These are phyloP conservation scores for Cucurbita pepo DNA, from an alignment of 306 rosid genomes.

Conservation along the genomic window DNA sequence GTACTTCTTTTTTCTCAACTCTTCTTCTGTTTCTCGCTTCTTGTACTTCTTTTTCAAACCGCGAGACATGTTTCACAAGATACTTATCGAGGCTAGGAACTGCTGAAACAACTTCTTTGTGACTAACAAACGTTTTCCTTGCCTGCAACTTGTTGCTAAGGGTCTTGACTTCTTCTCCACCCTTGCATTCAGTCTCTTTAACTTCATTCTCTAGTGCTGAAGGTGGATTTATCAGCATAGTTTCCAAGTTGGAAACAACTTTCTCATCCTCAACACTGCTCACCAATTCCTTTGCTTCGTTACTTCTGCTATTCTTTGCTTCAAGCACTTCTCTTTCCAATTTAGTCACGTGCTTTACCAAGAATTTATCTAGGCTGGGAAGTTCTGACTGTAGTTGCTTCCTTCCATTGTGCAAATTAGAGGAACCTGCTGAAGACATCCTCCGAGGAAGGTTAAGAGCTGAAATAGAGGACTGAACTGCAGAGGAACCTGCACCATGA, in stretches of 20 bases:
- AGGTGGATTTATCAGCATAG: slow-evolving; percentile 11
- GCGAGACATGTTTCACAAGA: slow-evolving; percentile 65
- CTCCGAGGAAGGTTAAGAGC: slow-evolving; percentile 23
- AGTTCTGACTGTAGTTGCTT: slow-evolving; percentile 41
- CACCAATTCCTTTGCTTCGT: slow-evolving; percentile 18
- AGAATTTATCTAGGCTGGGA: slow-evolving; percentile 78
- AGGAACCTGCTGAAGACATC: slow-evolving; percentile 14
- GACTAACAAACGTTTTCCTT: slow-evolving; percentile 7
- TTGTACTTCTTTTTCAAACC: slow-evolving; percentile 71
- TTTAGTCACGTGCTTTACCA: slow-evolving; percentile 70
- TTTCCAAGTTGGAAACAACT: slow-evolving; percentile 13
- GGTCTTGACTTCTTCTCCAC: neutral
- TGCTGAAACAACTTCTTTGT: slow-evolving; percentile 25
- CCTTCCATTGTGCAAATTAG: slow-evolving; percentile 27
- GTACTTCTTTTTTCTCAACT: slow-evolving; percentile 42
- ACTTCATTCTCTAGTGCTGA: slow-evolving; percentile 28
- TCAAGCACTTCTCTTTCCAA: slow-evolving; percentile 79
- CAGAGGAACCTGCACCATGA: slow-evolving; percentile 15
- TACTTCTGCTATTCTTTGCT: slow-evolving; percentile 45
- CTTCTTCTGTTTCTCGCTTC: slow-evolving; percentile 53
- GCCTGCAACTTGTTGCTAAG: neutral
- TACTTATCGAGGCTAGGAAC: slow-evolving; percentile 64
- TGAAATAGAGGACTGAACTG: slow-evolving; percentile 20
- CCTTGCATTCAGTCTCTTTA: slow-evolving; percentile 15
- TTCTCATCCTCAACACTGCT: neutral